These are phyloP conservation scores for Cerrena zonata DNA, from an alignment of 1,284 basidiomycete species.

Conservation along the genomic window DNA sequence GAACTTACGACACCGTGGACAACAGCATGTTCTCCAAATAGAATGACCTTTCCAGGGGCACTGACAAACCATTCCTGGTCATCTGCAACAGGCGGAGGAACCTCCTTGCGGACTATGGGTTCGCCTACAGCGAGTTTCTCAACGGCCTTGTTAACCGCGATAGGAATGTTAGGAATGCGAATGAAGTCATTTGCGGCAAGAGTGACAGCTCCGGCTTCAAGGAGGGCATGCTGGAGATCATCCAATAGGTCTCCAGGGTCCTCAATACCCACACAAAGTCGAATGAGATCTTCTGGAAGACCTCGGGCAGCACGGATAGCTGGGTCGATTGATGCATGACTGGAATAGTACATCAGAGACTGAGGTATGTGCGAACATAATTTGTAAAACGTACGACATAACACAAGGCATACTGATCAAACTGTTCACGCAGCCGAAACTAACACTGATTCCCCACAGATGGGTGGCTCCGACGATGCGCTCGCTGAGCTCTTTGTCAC, in stretches of 20 bases:
- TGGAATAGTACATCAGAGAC: constrained; percentile 28
- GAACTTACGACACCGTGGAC: constrained; percentile 88
- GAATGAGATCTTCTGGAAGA: constrained; percentile 94
- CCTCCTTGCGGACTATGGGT: constrained; percentile 16
- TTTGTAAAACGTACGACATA: constrained; percentile 79
- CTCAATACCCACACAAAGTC: constrained; percentile 97
- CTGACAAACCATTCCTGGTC: constrained; percentile 78
- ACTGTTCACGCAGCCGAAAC: constrained; percentile 97
- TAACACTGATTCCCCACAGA: constrained; percentile 96
- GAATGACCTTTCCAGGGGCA: constrained; percentile 95
- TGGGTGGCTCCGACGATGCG: constrained; percentile 88
- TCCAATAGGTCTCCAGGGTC: constrained; percentile 89
- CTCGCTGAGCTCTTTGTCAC: constrained; percentile 86
- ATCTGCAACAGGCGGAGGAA: no score
- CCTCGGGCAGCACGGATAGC: constrained; percentile 88
- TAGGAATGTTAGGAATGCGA: constrained; percentile 38
- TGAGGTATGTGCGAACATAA: constrained; percentile 9
- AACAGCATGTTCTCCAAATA: constrained; percentile 98
- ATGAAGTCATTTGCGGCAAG: constrained; percentile 42
- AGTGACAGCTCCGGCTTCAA: constrained; percentile 86
- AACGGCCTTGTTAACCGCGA: constrained; percentile 56
- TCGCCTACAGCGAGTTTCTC: constrained; percentile 54
- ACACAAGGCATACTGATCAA: constrained; percentile 99
- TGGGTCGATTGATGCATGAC: constrained; percentile 95
- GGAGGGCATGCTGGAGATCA: constrained; percentile 88